phyloP scores from a whole-genome alignment of 768 basidiomycete species.

The Trametes gibbosa region DNA sequence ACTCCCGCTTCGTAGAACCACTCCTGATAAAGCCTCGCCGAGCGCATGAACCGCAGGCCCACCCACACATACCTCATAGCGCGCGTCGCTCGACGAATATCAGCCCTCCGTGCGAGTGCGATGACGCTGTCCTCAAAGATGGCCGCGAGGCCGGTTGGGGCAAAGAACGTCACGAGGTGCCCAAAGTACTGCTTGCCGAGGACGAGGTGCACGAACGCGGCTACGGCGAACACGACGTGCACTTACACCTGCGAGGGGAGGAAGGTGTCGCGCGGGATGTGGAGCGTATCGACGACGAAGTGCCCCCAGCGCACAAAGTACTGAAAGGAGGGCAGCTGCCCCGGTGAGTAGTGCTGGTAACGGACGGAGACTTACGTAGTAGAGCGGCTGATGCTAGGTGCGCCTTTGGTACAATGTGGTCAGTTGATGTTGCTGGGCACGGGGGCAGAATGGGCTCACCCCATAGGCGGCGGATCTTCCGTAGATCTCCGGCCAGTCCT shows the following conservation, averaged over 20 bases:
- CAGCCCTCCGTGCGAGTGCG: constrained; percentile 13
- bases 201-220: constrained; percentile 36
- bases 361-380: constrained; percentile 28
- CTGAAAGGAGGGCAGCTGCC: constrained; percentile 13
- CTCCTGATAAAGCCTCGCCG: neutral
- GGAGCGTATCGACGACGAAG: constrained; percentile 20
- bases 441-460: constrained; percentile 32
- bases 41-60: constrained; percentile 6
- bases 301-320: constrained; percentile 29
- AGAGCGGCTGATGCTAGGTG: constrained; percentile 39
- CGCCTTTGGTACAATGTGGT: constrained; percentile 20
- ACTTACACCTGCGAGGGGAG: constrained; percentile 33
- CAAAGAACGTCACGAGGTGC: constrained; percentile 28
- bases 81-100: neutral
- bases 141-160: constrained; percentile 35
- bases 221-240: constrained; percentile 35
- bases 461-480: constrained; percentile 39
- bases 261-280: constrained; percentile 26
- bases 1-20: neutral
- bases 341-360: neutral
- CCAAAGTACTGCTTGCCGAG: constrained; percentile 18
- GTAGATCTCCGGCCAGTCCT: constrained; percentile 40
- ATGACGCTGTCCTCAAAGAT: constrained; percentile 34
- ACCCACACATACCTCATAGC: constrained; percentile 15
- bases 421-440: neutral